phyloP scores from a whole-genome alignment of 257 asterid genomes.

The Osmanthus fragrans region DNA sequence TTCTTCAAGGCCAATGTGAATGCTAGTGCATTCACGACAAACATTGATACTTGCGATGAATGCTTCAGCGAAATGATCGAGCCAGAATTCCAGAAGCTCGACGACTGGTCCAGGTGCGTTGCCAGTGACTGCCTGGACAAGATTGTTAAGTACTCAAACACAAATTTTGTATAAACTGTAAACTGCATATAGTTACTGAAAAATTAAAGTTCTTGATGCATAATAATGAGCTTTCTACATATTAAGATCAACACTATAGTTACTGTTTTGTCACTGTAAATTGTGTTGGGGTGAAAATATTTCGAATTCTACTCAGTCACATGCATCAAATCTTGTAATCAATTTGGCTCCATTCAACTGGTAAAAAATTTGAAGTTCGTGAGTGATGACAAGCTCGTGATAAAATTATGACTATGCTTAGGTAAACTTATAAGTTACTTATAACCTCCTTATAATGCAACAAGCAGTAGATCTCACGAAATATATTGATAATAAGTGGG shows the following conservation, averaged over 20 bases:
- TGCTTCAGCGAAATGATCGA: conserved; percentile 20
- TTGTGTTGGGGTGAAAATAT: background rate
- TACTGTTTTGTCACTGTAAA: background rate
- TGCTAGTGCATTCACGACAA: conserved; percentile 34
- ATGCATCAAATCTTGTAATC: background rate
- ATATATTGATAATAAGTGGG: too few species aligned
- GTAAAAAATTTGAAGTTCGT: too few species aligned
- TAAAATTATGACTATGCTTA: too few species aligned
- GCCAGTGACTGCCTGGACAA: conserved; percentile 31
- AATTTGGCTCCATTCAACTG: background rate
- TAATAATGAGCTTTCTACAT: too few species aligned
- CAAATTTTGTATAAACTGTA: background rate
- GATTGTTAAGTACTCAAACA: conserved; percentile 16
- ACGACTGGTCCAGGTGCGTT: conserved; percentile 34
- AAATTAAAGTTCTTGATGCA: too few species aligned
- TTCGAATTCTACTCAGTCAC: background rate
- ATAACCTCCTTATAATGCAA: too few species aligned
- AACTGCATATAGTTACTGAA: too few species aligned
- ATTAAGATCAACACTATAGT: too few species aligned
- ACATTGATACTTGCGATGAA: conserved; percentile 39
- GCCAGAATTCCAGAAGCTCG: conserved; percentile 27
- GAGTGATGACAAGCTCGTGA: too few species aligned
- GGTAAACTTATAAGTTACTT: too few species aligned
- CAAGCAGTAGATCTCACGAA: too few species aligned
- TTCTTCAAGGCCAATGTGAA: conserved; percentile 38